Evolutionary conservation across 495 filamentous ascomycete species (phyloP).

Genomic region (Penicillium dipodomyicola): DNA sequence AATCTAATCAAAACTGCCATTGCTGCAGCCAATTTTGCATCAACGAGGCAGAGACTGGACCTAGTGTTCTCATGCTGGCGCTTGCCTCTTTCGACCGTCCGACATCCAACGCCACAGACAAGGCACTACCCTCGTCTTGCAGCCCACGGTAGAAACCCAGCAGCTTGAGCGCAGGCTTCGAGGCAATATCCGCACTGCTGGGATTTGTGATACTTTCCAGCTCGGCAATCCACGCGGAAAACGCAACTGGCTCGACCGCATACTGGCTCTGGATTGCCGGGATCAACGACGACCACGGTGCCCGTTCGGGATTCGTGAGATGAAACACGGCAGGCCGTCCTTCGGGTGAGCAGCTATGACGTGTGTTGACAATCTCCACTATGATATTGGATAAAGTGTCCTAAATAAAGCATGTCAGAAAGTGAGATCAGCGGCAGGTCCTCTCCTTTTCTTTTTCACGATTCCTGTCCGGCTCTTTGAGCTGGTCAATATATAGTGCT

Average conservation of each 20-base stretch:
- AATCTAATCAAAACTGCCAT: slow-evolving; percentile 21
- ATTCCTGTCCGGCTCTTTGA: too few species aligned
- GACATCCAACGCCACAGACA: slow-evolving; percentile 19
- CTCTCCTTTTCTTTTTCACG: too few species aligned
- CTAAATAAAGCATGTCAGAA: too few species aligned
- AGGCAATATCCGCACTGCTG: slow-evolving; percentile 16
- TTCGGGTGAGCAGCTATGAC: slow-evolving; percentile 11
- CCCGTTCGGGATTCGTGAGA: slow-evolving; percentile 25
- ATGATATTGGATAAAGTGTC: too few species aligned
- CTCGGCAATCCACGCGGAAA: slow-evolving; percentile 25
- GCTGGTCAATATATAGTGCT: too few species aligned
- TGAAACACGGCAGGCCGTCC: slow-evolving; percentile 24
- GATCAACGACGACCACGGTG: slow-evolving; percentile 27
- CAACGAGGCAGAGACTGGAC: slow-evolving; percentile 18
- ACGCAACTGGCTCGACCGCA: slow-evolving; percentile 16
- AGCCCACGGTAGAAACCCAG: too few species aligned
- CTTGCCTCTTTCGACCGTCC: slow-evolving; percentile 21
- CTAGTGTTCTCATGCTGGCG: slow-evolving; percentile 21
- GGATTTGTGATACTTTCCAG: slow-evolving; percentile 23
- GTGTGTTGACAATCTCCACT: slow-evolving; percentile 18
- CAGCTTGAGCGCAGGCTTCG: slow-evolving; percentile 27
- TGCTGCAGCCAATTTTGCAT: slow-evolving; percentile 29
- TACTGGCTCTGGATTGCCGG: slow-evolving; percentile 17
- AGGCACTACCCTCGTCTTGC: slow-evolving; percentile 4
- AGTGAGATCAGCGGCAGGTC: too few species aligned